These are phyloP conservation scores for Solanum corneliomulleri DNA, from an alignment of 257 asterid genomes.

Conservation along the genomic window DNA sequence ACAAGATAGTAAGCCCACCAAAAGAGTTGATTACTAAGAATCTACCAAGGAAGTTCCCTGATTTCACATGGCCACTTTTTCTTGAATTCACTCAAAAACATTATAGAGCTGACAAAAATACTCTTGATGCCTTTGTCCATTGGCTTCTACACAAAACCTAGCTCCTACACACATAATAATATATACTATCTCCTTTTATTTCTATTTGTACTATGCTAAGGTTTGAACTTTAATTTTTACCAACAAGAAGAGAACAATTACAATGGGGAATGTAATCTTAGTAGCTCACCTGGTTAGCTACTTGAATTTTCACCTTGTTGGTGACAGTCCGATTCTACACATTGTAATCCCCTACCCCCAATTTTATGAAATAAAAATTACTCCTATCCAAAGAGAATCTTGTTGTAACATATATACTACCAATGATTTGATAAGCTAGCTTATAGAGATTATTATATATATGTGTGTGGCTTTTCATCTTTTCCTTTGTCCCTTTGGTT, in stretches of 20 bases:
- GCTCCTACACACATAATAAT: not conserved
- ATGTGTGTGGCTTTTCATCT: not conserved
- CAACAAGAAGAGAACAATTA: not conserved
- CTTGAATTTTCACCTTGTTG: not conserved
- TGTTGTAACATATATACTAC: not conserved
- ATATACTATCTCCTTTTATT: not conserved
- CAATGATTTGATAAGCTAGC: not conserved
- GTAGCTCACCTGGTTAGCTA: not conserved
- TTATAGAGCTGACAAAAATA: constrained; percentile 67
- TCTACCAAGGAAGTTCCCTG: constrained; percentile 53
- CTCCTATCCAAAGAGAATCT: not conserved
- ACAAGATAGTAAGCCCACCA: constrained; percentile 58
- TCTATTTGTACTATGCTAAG: not conserved
- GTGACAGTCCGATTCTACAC: not conserved
- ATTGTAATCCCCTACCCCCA: not conserved
- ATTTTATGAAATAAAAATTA: not conserved
- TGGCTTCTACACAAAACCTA: constrained; percentile 25
- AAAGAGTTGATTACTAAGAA: constrained; percentile 16
- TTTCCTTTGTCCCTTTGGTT: not conserved
- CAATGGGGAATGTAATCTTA: not conserved
- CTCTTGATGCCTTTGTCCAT: constrained; percentile 52
- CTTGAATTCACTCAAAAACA: constrained; percentile 74
- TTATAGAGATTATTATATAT: not conserved
- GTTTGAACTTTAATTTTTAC: not conserved
- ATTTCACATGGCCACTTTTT: constrained; percentile 54